These are phyloP conservation scores for Calocybe indica DNA, from an alignment of 768 basidiomycete species.

Conservation along the genomic window DNA sequence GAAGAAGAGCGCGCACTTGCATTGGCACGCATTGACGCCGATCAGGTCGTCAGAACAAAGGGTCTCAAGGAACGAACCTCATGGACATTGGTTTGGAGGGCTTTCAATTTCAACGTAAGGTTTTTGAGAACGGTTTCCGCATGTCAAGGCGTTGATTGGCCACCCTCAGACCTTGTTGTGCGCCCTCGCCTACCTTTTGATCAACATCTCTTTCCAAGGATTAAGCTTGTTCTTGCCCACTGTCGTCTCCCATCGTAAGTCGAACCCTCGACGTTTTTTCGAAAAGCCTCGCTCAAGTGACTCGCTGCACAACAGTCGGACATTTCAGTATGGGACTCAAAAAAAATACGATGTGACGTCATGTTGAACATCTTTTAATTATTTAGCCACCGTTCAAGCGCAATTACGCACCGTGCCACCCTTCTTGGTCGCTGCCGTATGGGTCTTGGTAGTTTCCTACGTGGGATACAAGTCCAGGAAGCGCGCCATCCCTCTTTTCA, in stretches of 20 bases:
- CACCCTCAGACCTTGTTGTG: constrained; percentile 22
- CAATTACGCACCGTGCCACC: constrained; percentile 40
- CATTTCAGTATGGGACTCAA: neutral
- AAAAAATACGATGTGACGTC: constrained; percentile 9
- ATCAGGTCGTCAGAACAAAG: constrained; percentile 19
- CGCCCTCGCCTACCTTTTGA: constrained; percentile 23
- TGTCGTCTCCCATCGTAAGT: constrained; percentile 33
- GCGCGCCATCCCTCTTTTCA: constrained; percentile 26
- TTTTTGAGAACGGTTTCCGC: neutral
- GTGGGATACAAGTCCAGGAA: constrained; percentile 24
- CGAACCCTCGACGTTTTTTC: neutral
- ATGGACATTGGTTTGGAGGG: constrained; percentile 14
- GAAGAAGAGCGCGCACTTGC: constrained; percentile 20
- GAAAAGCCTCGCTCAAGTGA: too few species aligned
- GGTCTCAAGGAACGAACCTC: constrained; percentile 22
- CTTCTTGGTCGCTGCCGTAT: constrained; percentile 28
- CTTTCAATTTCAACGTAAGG: constrained; percentile 17
- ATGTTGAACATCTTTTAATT: neutral
- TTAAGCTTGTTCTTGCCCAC: constrained; percentile 39
- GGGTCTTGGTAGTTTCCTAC: constrained; percentile 26
- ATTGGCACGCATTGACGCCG: constrained; percentile 23
- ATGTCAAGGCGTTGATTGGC: neutral
- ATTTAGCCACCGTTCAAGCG: constrained; percentile 29
- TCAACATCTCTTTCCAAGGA: constrained; percentile 40
- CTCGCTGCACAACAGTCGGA: too few species aligned